Evolutionary conservation across 1,284 basidiomycete species (phyloP).

Genomic region (Ganoderma boninense): DNA sequence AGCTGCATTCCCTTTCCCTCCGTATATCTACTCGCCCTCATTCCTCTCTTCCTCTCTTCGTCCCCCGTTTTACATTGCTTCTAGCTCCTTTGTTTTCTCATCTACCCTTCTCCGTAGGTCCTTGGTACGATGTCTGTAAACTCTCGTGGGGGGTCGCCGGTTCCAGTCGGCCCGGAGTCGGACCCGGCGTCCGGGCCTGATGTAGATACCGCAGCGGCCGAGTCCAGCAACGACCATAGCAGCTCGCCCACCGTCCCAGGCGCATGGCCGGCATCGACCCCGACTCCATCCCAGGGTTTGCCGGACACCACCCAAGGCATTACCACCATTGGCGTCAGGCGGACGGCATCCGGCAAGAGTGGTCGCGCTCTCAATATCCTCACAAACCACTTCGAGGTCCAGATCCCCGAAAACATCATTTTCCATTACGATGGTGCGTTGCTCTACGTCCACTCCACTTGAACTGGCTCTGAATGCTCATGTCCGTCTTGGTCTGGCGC

Average conservation of each 20-base stretch:
- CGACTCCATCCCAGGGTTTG: background rate
- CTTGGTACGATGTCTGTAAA: no score
- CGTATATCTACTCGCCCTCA: background rate
- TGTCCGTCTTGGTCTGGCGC: background rate
- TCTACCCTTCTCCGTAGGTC: no score
- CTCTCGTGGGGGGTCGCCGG: no score
- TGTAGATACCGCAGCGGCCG: no score
- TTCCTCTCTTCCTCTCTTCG: background rate
- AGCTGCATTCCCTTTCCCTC: background rate
- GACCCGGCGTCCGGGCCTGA: no score
- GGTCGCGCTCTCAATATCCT: constrained; percentile 59
- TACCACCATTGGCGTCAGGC: constrained; percentile 65
- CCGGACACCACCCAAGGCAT: constrained; percentile 47
- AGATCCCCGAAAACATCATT: constrained; percentile 67
- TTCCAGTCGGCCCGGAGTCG: no score
- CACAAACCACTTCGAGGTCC: constrained; percentile 73
- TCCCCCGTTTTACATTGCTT: background rate
- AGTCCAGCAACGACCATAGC: background rate
- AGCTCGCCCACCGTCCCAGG: background rate
- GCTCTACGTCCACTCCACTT: background rate
- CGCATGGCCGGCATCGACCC: background rate
- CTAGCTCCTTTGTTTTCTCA: no score
- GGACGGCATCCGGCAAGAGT: constrained; percentile 65
- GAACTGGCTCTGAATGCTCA: background rate
- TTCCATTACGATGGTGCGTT: constrained; percentile 78